Evolutionary conservation across 345 rosid species (phyloP), one percentile per base, ranked within the genome.

Genomic region (Hirschfeldia incana): DNA sequence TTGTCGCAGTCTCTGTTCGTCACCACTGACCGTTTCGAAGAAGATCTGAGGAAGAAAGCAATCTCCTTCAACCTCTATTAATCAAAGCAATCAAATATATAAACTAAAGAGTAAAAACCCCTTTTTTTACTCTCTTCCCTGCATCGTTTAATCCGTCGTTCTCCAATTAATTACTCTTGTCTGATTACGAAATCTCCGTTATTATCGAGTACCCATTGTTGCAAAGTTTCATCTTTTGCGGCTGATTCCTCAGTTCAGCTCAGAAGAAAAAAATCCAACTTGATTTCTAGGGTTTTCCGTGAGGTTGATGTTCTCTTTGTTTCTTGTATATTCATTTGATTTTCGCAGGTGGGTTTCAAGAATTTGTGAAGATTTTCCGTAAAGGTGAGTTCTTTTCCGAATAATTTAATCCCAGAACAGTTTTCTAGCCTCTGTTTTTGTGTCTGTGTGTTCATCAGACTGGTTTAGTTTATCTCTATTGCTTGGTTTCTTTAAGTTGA

Each of bases 271-370:
- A 13, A 49, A 59, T 60, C 12, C 2, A 46, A 51, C 30, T n/a
- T 74, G 76, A 70, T 70, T 80, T 75, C 79, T 75, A 80, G 80
- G 83, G 76, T 70, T 80, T 79, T 74, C 7, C 13, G 8, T 39
- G 37, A 69, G 66, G n/a, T 74, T 49, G 49, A 58, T 74, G 64
- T 72, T 74, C 42, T 44, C 32, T 59, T 59, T 59, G 33, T 59
- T 59, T 59, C 33, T 27, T 60, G 44, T 67, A 1, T 65, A 36
- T 6, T 78, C 8, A 8, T 70, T 44, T 62, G 59, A 67, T 68
- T 70, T 32, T 75, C 27, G 32, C 79, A 69, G 76, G 72, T 78
- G 42, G 44, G 8, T 53, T 64, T 36, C 28, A n/a, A 53, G 65
- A 57, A 8, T 67, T 80, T 75, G 27, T 30, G 73, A 55, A 29